Percentiles rank a stretch among this genome's conserved stretches.
Conservation (phyloP, 352 stramenopile genomes). For the Globisporangium cystogenes region DNA sequence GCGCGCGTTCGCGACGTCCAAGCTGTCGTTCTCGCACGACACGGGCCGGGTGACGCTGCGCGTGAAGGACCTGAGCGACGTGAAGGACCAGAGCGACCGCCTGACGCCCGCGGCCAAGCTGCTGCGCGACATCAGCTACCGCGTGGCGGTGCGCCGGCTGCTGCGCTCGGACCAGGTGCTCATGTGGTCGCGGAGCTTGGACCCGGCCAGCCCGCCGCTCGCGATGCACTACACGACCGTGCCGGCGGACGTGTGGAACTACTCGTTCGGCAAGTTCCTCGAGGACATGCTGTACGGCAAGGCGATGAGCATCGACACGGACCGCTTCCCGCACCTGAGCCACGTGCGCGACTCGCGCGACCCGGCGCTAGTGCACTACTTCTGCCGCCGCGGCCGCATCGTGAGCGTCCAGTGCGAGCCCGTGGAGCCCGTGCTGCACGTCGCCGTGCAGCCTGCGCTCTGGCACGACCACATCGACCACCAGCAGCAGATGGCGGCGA, state of each 20-base stretch:
- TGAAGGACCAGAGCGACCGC: conserved; percentile 57
- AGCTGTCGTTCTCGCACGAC: conserved; percentile 82
- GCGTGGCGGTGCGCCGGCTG: conserved; percentile 39
- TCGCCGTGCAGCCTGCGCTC: conserved; percentile 73
- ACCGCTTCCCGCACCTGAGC: conserved; percentile 58
- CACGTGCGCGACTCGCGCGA: conserved; percentile 56
- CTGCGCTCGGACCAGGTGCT: conserved; percentile 59
- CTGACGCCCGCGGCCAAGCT: conserved; percentile 45
- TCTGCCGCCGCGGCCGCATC: conserved; percentile 61
- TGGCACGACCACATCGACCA: conserved; percentile 82
- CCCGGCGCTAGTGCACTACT: conserved; percentile 68
- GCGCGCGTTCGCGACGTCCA: conserved; percentile 67
- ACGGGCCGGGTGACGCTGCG: conserved; percentile 62
- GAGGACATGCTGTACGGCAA: conserved; percentile 85
- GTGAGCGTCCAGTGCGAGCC: conserved; percentile 77
- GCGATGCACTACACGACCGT: conserved; percentile 56
- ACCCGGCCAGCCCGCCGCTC: conserved; percentile 20
- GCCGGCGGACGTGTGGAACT: conserved; percentile 71
- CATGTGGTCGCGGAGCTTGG: conserved; percentile 60
- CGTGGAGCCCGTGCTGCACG: conserved; percentile 75
- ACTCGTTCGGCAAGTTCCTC: conserved; percentile 86
- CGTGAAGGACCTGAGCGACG: conserved; percentile 65
- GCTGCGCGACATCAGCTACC: conserved; percentile 57
- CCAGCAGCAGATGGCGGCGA: conserved; percentile 46
- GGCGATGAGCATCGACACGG: conserved; percentile 60